phyloP scores from a whole-genome alignment of 345 rosid species.

The Eucalyptus lansdowneana region DNA sequence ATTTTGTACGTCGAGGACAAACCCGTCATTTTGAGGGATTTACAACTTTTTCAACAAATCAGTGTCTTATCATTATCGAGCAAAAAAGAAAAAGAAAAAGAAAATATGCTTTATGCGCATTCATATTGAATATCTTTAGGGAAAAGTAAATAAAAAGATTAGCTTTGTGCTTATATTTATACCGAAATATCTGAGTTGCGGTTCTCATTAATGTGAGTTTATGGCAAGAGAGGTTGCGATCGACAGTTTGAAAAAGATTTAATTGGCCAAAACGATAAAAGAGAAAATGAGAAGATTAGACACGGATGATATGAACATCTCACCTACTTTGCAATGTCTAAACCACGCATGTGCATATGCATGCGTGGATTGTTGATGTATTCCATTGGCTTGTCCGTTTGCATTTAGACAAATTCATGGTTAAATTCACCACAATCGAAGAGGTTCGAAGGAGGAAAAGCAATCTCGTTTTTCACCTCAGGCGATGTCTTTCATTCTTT shows the following conservation, averaged over 20 bases:
- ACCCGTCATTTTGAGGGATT: not conserved
- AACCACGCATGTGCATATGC: not conserved
- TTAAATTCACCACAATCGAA: not conserved
- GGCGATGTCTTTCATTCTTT: not conserved
- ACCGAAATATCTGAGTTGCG: not conserved
- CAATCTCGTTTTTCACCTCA: not conserved
- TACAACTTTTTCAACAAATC: not conserved
- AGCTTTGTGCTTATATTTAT: not conserved
- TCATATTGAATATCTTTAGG: not conserved
- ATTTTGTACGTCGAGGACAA: slow-evolving; percentile 3
- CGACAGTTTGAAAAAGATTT: not conserved
- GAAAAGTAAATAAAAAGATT: not conserved
- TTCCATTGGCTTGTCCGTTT: not conserved
- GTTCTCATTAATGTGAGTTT: not conserved
- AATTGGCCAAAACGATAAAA: not conserved
- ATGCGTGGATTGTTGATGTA: not conserved
- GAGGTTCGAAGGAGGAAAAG: not conserved
- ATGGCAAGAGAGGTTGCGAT: not conserved
- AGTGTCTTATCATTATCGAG: not conserved
- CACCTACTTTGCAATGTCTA: not conserved
- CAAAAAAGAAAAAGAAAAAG: not conserved
- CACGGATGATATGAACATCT: not conserved
- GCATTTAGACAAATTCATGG: not conserved
- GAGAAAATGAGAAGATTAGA: not conserved
- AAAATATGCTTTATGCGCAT: not conserved